These are phyloP conservation scores for Pythium diclinum DNA, from an alignment of 352 stramenopile species.

Conservation along the genomic window DNA sequence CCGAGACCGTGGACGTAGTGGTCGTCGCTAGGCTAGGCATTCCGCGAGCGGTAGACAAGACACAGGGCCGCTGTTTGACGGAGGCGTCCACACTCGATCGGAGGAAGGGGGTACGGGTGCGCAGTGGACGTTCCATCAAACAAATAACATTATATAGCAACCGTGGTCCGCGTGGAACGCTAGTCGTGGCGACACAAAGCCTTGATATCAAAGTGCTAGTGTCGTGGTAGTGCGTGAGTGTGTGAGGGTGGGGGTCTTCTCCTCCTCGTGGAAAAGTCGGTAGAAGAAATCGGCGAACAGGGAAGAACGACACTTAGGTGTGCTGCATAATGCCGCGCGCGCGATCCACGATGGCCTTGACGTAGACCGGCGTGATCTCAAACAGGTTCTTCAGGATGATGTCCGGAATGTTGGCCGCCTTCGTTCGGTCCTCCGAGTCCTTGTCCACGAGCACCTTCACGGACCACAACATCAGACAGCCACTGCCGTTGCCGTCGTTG, in stretches of 20 bases:
- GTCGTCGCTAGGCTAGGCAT: neutral
- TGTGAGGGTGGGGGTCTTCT: neutral
- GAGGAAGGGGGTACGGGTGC: neutral
- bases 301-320: constrained; percentile 5
- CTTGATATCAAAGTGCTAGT: neutral
- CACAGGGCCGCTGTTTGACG: neutral
- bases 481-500: constrained; percentile 61
- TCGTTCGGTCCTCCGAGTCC: constrained; percentile 65
- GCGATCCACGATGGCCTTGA: constrained; percentile 81
- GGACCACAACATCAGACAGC: constrained; percentile 77
- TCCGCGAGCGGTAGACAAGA: neutral
- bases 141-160: constrained; percentile 41
- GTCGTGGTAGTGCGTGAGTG: neutral
- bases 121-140: constrained; percentile 13
- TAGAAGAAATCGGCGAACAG: neutral
- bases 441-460: constrained; percentile 82
- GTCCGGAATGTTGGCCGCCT: constrained; percentile 79
- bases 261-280: neutral
- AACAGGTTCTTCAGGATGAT: constrained; percentile 89
- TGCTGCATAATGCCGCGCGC: constrained; percentile 40
- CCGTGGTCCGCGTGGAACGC: neutral
- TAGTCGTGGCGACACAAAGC: neutral
- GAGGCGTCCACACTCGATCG: neutral
- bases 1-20: constrained; percentile 7
- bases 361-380: constrained; percentile 79